Evolutionary conservation across 495 filamentous ascomycete genomes (phyloP).

Genomic region (Penicillium desertorum): DNA sequence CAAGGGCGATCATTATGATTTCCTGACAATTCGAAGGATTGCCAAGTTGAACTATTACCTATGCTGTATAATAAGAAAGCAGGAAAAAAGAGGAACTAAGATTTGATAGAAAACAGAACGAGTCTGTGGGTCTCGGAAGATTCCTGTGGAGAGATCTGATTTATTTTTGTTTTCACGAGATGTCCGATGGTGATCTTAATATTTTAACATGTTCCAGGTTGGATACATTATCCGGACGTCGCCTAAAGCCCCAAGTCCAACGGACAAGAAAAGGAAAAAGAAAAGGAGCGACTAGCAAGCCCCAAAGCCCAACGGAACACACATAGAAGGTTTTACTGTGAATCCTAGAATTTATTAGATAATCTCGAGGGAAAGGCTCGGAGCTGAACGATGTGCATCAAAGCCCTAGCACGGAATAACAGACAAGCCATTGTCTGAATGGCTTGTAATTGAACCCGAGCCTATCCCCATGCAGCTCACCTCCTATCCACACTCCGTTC

Average conservation of each 20-base stretch:
- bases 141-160: slow-evolving; percentile 1
- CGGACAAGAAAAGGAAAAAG: slow-evolving; percentile 4
- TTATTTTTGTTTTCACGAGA: slow-evolving; percentile 9
- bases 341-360: background rate
- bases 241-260: slow-evolving; percentile 1
- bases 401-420: background rate
- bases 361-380: background rate
- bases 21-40: no score
- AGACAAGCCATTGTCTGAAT: no score
- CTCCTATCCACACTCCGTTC: slow-evolving; percentile 14
- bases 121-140: background rate
- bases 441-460: background rate
- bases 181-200: slow-evolving; percentile 8
- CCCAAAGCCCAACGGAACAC: background rate
- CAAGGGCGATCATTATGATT: slow-evolving; percentile 10
- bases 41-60: background rate
- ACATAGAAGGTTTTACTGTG: no score
- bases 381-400: slow-evolving; percentile 11
- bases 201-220: background rate
- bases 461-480: background rate
- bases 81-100: background rate
- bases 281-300: slow-evolving; percentile 1
- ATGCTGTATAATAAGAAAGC: background rate
- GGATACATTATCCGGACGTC: background rate
- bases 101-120: slow-evolving; percentile 1